phyloP scores from a whole-genome alignment of 2,329 filamentous ascomycete genomes.

The Penicillium sp. region DNA sequence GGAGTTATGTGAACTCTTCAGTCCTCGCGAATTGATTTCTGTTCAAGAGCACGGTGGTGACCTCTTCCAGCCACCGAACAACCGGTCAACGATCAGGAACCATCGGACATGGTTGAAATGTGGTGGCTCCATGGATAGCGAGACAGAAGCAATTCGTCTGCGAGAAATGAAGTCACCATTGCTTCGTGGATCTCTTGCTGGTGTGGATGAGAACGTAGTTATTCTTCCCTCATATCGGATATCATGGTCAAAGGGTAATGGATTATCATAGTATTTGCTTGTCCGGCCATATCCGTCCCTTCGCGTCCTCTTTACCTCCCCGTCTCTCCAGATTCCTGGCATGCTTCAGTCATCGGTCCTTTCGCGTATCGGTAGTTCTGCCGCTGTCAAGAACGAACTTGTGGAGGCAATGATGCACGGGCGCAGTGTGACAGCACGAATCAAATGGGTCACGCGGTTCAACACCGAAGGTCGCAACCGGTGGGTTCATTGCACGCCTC shows the following conservation, averaged over 20 bases:
- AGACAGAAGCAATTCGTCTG: conserved; percentile 31
- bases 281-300: conserved; percentile 63
- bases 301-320: conserved; percentile 67
- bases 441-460: conserved; percentile 63
- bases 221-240: background rate
- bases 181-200: conserved; percentile 29
- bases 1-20: conserved; percentile 69
- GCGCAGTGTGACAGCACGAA: conserved; percentile 70
- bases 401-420: conserved; percentile 64
- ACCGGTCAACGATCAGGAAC: conserved; percentile 1
- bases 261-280: conserved; percentile 37
- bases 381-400: conserved; percentile 54
- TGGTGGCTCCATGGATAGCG: conserved; percentile 17
- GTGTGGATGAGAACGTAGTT: conserved; percentile 59
- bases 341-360: conserved; percentile 61
- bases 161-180: conserved; percentile 40
- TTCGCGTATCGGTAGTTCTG: conserved; percentile 47
- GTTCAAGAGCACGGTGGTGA: conserved; percentile 63
- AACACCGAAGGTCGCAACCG: conserved; percentile 61
- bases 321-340: conserved; percentile 64
- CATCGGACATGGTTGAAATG: conserved; percentile 17
- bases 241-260: background rate
- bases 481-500: conserved; percentile 76
- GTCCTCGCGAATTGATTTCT: conserved; percentile 63
- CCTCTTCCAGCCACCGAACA: conserved; percentile 31